Base-by-base conservation (phyloP, 2,329 filamentous ascomycete genomes). In the Verticillium longisporum region DNA sequence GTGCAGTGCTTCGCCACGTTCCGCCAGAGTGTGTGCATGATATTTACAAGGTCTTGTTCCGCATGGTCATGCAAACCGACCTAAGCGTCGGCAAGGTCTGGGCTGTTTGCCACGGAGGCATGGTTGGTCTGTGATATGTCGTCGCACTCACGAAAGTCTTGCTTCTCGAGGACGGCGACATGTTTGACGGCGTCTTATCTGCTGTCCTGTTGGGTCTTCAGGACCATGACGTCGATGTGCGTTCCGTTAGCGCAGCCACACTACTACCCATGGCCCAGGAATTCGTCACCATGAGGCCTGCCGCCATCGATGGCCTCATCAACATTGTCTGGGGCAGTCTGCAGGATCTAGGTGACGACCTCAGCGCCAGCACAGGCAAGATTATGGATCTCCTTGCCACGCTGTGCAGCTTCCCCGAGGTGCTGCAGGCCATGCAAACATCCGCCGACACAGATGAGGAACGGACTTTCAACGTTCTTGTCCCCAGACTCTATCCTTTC, bases 351-450 rank as follows among this genome's bases (percentile, higher is more conserved):
- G 93, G 94, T 66, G 95, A 99, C 71, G 95, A 99, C 71, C 82
- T 99, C 18, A 98, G 93, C 73, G 95, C 95, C 4, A 98, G 95
- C 73, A 99, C 96, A 10, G 95, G 95, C 56, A 96, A 92, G 61
- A 96, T 99, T 60, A 99, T 99, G 96, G 96, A 99, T 73, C 84
- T 99, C 50, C 82, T 99, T 18, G 95, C 96, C 14, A 98, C 95
- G 63, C 85, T 99, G 1, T 99, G 95, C 77, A 90, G 92, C 65
- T 99, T 97, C 78, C 91, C 91, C 0, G 86, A 97, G 76, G 94
- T 98, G 7, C 78, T 99, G 36, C 87, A 94, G 63, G 90, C 94
- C 14, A 99, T 99, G 95, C 96, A 96, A 75, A 79, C 81, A 34
- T 97, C 96, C 61, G 94, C 94, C 7, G 86, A 87, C 7, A 83